These are phyloP conservation scores for Pisolithus thermaeus DNA, from an alignment of 1,284 basidiomycete species.

Conservation along the genomic window DNA sequence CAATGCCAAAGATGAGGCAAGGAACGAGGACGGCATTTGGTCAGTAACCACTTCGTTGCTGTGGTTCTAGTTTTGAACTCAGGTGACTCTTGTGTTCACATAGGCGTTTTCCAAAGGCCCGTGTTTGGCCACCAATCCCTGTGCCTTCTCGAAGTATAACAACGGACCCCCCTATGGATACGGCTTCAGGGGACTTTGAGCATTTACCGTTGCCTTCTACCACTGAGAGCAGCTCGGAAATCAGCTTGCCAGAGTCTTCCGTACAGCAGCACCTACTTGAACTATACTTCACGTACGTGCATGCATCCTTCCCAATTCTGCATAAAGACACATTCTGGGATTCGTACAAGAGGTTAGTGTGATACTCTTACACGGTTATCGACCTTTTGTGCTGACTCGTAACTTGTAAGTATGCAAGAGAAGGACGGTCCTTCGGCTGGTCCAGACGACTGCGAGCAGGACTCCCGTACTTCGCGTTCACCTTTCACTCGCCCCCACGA, in stretches of 20 bases:
- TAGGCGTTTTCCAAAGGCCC: slow-evolving; percentile 76
- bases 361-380: not conserved
- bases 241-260: slow-evolving; percentile 44
- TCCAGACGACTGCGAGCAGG: slow-evolving; percentile 20
- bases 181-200: not conserved
- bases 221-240: slow-evolving; percentile 32
- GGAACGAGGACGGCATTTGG: slow-evolving; percentile 80
- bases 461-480: slow-evolving; percentile 28
- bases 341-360: slow-evolving; percentile 43
- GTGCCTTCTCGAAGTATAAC: slow-evolving; percentile 17
- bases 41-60: slow-evolving; percentile 22
- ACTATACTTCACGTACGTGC: slow-evolving; percentile 76
- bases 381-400: slow-evolving; percentile 1
- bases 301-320: slow-evolving; percentile 67
- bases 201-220: slow-evolving; percentile 12
- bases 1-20: slow-evolving; percentile 52
- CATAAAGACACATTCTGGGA: slow-evolving; percentile 68
- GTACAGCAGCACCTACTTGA: slow-evolving; percentile 66
- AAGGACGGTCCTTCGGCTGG: slow-evolving; percentile 27
- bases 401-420: slow-evolving; percentile 19
- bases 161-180: not conserved
- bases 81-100: not conserved
- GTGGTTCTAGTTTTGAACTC: not conserved
- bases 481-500: slow-evolving; percentile 36
- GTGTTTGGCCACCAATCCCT: slow-evolving; percentile 74